Evolutionary conservation across 257 asterid species (phyloP).

Genomic region (Nicotiana noctiflora): DNA sequence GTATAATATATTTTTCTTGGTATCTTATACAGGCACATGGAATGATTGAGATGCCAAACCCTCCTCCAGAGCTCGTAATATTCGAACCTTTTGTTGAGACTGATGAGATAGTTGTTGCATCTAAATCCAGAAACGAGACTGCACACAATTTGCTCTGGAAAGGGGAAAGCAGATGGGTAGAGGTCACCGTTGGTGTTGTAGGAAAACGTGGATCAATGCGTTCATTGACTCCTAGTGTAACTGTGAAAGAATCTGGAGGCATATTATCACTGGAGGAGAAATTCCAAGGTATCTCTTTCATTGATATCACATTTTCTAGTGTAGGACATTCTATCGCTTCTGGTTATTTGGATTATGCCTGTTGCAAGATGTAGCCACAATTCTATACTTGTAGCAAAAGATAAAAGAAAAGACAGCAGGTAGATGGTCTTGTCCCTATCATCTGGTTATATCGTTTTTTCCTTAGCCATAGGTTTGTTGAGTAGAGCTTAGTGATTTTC

Average conservation of each 20-base stretch:
- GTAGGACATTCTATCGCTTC: not conserved
- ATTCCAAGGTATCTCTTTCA: constrained; percentile 56
- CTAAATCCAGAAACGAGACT: constrained; percentile 36
- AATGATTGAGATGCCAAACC: constrained; percentile 78
- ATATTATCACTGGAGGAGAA: constrained; percentile 89
- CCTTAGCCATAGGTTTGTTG: not conserved
- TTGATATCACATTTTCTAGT: not conserved
- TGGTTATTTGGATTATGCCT: not conserved
- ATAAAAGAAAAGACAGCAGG: not conserved
- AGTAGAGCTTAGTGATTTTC: not conserved
- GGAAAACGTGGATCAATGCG: constrained; percentile 69
- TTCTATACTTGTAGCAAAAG: not conserved
- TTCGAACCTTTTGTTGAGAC: constrained; percentile 86
- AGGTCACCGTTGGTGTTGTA: constrained; percentile 78
- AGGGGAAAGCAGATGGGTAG: constrained; percentile 88
- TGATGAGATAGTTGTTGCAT: constrained; percentile 60
- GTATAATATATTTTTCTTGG: constrained; percentile 8
- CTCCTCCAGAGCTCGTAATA: constrained; percentile 66
- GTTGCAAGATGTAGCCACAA: not conserved
- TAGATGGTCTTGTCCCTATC: not conserved
- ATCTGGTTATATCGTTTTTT: not conserved
- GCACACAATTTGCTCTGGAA: constrained; percentile 56
- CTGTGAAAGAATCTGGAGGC: constrained; percentile 84
- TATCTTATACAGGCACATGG: constrained; percentile 55
- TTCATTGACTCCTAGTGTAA: constrained; percentile 81